Conservation (phyloP, 805 yeast species). For the Candida ulmi region DNA sequence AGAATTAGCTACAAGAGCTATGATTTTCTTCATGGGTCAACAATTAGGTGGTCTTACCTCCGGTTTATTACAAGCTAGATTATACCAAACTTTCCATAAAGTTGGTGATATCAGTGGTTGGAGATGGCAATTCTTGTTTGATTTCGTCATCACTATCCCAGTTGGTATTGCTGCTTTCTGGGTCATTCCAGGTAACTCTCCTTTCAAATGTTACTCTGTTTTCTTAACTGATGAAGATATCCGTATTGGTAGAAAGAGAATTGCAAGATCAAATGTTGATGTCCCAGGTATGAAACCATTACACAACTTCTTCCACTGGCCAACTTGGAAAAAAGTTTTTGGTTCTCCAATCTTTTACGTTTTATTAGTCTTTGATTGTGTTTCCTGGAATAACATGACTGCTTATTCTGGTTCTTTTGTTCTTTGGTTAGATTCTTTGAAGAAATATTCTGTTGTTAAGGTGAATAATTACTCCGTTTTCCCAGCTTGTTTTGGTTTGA, state of each 20-base stretch:
- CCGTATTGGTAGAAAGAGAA: conserved; percentile 40
- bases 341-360: conserved; percentile 52
- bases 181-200: conserved; percentile 55
- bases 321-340: conserved; percentile 48
- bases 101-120: conserved; percentile 44
- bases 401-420: conserved; percentile 51
- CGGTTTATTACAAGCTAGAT: conserved; percentile 49
- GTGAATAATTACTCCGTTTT: conserved; percentile 47
- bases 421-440: conserved; percentile 54
- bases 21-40: conserved; percentile 52
- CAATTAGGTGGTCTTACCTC: conserved; percentile 44
- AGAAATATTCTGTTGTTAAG: conserved; percentile 35
- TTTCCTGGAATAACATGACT: conserved; percentile 60
- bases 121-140: conserved; percentile 63
- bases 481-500: conserved; percentile 56
- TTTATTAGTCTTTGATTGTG: conserved; percentile 45
- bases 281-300: not conserved
- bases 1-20: conserved; percentile 57
- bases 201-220: conserved; percentile 45
- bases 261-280: conserved; percentile 26
- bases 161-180: conserved; percentile 54
- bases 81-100: conserved; percentile 35
- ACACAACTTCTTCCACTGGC: conserved; percentile 16
- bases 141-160: conserved; percentile 36
- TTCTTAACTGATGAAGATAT: conserved; percentile 52